These are phyloP conservation scores for Mycena sp. DNA, from an alignment of 1,284 basidiomycete genomes.

Conservation along the genomic window DNA sequence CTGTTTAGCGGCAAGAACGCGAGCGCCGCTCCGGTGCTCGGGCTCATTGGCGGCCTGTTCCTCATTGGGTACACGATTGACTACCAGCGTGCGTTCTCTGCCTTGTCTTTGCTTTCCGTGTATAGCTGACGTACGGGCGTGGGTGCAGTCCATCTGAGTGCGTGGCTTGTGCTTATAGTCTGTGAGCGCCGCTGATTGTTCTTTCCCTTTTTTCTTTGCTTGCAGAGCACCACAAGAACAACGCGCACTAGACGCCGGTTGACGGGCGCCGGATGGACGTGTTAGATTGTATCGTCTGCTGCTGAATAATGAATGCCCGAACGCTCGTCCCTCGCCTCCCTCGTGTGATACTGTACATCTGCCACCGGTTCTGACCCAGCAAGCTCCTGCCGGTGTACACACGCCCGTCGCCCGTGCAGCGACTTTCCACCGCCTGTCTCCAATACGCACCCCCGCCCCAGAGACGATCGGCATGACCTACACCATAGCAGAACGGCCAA, in stretches of 20 bases:
- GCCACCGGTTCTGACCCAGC: too few relatives aligned
- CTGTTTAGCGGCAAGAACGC: slow-evolving; percentile 91
- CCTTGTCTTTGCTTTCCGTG: slow-evolving; percentile 7
- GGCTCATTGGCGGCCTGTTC: slow-evolving; percentile 80
- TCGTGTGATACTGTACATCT: too few relatives aligned
- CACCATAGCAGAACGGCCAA: too few relatives aligned
- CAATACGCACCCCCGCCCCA: too few relatives aligned
- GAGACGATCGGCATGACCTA: too few relatives aligned
- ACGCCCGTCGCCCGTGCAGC: too few relatives aligned
- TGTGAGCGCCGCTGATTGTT: slow-evolving; percentile 13
- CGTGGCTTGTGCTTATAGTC: slow-evolving; percentile 41
- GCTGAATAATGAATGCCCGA: too few relatives aligned
- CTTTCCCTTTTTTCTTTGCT: not conserved
- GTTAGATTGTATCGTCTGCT: too few relatives aligned
- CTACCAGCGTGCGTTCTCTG: slow-evolving; percentile 71
- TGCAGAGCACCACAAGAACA: slow-evolving; percentile 89
- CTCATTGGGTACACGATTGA: slow-evolving; percentile 89
- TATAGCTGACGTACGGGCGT: not conserved
- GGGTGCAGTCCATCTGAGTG: slow-evolving; percentile 80
- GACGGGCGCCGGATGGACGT: too few relatives aligned
- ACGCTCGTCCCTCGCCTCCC: too few relatives aligned
- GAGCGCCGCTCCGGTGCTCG: slow-evolving; percentile 77
- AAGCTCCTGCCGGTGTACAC: too few relatives aligned
- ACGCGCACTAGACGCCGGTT: slow-evolving; percentile 64
- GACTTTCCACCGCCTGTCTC: too few relatives aligned